Conservation (phyloP, 495 filamentous ascomycete species). For the Penicillium diatomitis region DNA sequence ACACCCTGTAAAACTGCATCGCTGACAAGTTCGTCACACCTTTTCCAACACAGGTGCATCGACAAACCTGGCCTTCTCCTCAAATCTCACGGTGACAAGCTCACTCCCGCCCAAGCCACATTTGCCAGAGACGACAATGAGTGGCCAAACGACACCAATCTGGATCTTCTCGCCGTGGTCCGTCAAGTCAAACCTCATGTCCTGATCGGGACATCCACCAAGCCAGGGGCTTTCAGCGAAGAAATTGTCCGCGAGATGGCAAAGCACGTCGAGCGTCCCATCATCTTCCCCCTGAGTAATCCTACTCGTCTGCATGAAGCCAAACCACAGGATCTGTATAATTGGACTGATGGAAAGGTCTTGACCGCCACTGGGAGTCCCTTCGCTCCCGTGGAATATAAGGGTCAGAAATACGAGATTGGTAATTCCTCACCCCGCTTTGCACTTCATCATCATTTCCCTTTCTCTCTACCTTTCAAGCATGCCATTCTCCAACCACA, state of each 20-base stretch:
- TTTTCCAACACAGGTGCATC: constrained; percentile 52
- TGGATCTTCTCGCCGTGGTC: constrained; percentile 57
- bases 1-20: background rate
- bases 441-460: too few species aligned
- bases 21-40: background rate
- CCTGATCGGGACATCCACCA: constrained; percentile 76
- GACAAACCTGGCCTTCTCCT: constrained; percentile 76
- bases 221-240: constrained; percentile 69
- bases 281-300: constrained; percentile 80
- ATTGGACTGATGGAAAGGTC: constrained; percentile 70
- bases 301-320: constrained; percentile 82
- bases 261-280: constrained; percentile 63
- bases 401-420: constrained; percentile 56
- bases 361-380: constrained; percentile 82
- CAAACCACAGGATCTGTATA: constrained; percentile 61
- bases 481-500: too few species aligned
- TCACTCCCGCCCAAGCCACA: constrained; percentile 55
- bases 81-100: constrained; percentile 46
- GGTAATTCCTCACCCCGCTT: constrained; percentile 23
- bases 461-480: too few species aligned
- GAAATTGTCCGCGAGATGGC: constrained; percentile 71
- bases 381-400: constrained; percentile 65
- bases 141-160: constrained; percentile 48
- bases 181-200: constrained; percentile 69
- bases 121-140: constrained; percentile 59